phyloP scores from a whole-genome alignment of 768 basidiomycete genomes.

The Lactarius indigo region DNA sequence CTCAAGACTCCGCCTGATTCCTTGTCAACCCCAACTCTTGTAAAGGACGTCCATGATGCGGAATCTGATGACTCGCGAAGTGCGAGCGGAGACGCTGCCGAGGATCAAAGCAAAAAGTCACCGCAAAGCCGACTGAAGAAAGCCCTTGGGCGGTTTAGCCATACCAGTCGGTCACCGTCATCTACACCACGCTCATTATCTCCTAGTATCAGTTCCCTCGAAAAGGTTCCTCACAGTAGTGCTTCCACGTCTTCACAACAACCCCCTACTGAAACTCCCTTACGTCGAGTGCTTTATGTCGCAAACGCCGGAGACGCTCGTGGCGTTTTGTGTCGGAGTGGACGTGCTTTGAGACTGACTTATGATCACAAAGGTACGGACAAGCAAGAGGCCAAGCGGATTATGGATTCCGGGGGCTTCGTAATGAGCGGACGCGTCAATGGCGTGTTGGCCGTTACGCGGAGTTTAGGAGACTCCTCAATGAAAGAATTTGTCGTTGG shows the following conservation, averaged over 20 bases:
- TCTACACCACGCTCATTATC: slow-evolving; percentile 23
- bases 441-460: slow-evolving; percentile 93
- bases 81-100: slow-evolving; percentile 15
- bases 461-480: slow-evolving; percentile 92
- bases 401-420: slow-evolving; percentile 96
- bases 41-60: slow-evolving; percentile 7
- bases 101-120: slow-evolving; percentile 16
- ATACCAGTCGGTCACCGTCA: slow-evolving; percentile 16
- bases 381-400: slow-evolving; percentile 95
- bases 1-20: slow-evolving; percentile 29
- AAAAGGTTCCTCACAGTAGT: slow-evolving; percentile 19
- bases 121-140: slow-evolving; percentile 18
- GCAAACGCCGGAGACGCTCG: slow-evolving; percentile 98
- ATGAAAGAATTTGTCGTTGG: slow-evolving; percentile 99
- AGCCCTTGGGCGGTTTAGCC: slow-evolving; percentile 23
- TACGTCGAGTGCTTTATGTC: slow-evolving; percentile 82
- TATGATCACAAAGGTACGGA: slow-evolving; percentile 99
- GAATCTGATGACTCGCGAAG: slow-evolving; percentile 8
- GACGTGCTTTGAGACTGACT: slow-evolving; percentile 87
- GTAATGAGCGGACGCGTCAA: slow-evolving; percentile 99
- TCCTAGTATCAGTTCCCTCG: slow-evolving; percentile 15
- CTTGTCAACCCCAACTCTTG: background rate
- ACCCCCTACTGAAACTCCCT: slow-evolving; percentile 30
- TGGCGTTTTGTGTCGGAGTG: slow-evolving; percentile 87
- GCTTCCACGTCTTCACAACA: slow-evolving; percentile 22